Evolutionary conservation across 73 alveolate genomes (phyloP).

Genomic region (Paramecium octaurelia): DNA sequence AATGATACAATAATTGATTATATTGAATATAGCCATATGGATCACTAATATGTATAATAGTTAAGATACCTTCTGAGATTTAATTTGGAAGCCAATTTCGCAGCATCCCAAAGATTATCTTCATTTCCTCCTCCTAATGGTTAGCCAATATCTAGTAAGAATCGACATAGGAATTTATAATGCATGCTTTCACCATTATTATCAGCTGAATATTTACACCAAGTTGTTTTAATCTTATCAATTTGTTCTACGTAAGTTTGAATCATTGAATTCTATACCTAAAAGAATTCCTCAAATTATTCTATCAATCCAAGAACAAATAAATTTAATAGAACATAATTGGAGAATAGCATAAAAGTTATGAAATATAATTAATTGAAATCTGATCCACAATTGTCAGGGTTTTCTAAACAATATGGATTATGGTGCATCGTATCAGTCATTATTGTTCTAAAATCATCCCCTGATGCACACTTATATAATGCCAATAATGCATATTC

Average conservation of each 20-base stretch:
- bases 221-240: neutral
- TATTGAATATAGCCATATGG: neutral
- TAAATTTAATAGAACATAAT: neutral
- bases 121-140: neutral
- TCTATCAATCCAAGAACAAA: conserved; percentile 31
- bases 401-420: neutral
- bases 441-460: conserved; percentile 25
- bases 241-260: neutral
- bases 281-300: conserved; percentile 8
- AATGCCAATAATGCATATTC: neutral
- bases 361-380: neutral
- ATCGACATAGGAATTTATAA: neutral
- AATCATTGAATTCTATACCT: neutral
- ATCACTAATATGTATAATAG: neutral
- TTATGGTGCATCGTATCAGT: neutral
- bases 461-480: neutral
- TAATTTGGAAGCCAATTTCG: neutral
- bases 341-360: neutral
- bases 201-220: conserved; percentile 33
- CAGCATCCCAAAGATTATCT: conserved; percentile 48
- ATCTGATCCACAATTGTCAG: conserved; percentile 15
- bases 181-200: neutral
- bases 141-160: conserved; percentile 6
- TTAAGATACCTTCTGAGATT: neutral
- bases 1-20: neutral